Evolutionary conservation across 2,329 filamentous ascomycete genomes (phyloP).

Genomic region (Didymella keratinophila): DNA sequence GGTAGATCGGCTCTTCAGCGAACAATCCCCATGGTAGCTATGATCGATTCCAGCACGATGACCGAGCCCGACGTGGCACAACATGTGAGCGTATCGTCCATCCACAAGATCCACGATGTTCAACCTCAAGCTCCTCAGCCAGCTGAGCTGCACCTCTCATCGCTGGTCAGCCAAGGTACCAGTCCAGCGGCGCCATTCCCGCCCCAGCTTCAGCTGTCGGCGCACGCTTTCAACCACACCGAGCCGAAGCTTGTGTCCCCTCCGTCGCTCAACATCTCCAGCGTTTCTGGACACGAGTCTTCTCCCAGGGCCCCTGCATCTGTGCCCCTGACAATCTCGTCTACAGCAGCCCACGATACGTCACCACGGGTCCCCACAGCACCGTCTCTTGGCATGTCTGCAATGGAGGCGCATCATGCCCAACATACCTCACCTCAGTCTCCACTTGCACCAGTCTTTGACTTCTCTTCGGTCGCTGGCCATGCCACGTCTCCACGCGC

Average conservation of each 20-base stretch:
- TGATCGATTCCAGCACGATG: slow-evolving; percentile 70
- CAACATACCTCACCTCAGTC: slow-evolving; percentile 31
- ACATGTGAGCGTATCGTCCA: slow-evolving; percentile 36
- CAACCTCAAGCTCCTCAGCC: slow-evolving; percentile 31
- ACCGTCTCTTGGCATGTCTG: slow-evolving; percentile 26
- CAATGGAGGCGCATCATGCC: slow-evolving; percentile 33
- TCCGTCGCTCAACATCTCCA: slow-evolving; percentile 36
- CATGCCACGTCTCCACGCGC: slow-evolving; percentile 37
- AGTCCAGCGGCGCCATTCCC: slow-evolving; percentile 28
- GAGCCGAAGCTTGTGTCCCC: slow-evolving; percentile 26
- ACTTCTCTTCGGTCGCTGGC: slow-evolving; percentile 29
- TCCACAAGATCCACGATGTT: slow-evolving; percentile 40
- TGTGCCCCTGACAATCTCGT: slow-evolving; percentile 31
- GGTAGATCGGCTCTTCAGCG: slow-evolving; percentile 36
- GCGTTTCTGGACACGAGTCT: slow-evolving; percentile 39
- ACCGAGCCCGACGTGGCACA: slow-evolving; percentile 65
- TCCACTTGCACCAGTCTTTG: slow-evolving; percentile 19
- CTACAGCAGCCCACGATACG: slow-evolving; percentile 36
- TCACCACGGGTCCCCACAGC: slow-evolving; percentile 26
- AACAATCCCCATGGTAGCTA: slow-evolving; percentile 46
- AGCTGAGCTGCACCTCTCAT: slow-evolving; percentile 33
- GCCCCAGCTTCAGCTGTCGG: slow-evolving; percentile 33
- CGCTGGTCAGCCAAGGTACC: slow-evolving; percentile 41
- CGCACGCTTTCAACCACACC: slow-evolving; percentile 34
- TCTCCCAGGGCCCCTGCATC: slow-evolving; percentile 28